phyloP scores from a whole-genome alignment of 768 basidiomycete genomes.

The Sporobolomyces roseus region DNA sequence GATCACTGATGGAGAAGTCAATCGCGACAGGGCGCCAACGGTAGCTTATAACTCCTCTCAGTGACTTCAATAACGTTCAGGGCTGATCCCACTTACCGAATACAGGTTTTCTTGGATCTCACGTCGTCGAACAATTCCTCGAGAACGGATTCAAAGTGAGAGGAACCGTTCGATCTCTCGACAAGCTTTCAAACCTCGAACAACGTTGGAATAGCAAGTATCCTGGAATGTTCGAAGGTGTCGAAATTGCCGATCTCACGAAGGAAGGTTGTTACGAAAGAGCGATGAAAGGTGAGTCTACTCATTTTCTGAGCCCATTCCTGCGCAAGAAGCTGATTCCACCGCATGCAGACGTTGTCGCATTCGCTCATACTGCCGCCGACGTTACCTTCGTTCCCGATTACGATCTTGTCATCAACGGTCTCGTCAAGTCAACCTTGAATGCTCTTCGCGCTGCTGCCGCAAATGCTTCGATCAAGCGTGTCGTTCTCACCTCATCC shows the following conservation, averaged over 20 bases:
- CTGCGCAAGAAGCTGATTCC: too few relatives aligned
- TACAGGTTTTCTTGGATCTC: constrained; percentile 9
- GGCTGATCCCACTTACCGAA: too few relatives aligned
- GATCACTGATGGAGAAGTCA: too few relatives aligned
- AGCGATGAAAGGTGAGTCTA: background rate
- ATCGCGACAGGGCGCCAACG: constrained; percentile 14
- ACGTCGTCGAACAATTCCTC: constrained; percentile 10
- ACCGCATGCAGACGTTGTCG: background rate
- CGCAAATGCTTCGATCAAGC: background rate
- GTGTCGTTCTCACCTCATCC: constrained; percentile 1
- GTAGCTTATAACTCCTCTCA: too few relatives aligned
- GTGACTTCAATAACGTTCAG: too few relatives aligned
- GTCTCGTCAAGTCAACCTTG: background rate
- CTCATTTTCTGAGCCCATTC: too few relatives aligned
- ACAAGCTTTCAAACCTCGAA: constrained; percentile 8
- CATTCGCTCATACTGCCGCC: background rate
- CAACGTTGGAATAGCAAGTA: background rate
- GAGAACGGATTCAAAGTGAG: background rate
- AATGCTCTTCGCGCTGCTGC: background rate
- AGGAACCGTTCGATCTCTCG: constrained; percentile 1
- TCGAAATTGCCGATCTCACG: constrained; percentile 10
- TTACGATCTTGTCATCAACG: background rate
- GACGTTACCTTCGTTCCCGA: background rate
- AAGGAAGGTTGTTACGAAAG: background rate
- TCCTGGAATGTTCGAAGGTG: background rate